Percentiles rank a stretch among this genome's conserved stretches.
Evolutionary conservation across 2,329 filamentous ascomycete genomes (phyloP).

Genomic region (Alternaria dauci): DNA sequence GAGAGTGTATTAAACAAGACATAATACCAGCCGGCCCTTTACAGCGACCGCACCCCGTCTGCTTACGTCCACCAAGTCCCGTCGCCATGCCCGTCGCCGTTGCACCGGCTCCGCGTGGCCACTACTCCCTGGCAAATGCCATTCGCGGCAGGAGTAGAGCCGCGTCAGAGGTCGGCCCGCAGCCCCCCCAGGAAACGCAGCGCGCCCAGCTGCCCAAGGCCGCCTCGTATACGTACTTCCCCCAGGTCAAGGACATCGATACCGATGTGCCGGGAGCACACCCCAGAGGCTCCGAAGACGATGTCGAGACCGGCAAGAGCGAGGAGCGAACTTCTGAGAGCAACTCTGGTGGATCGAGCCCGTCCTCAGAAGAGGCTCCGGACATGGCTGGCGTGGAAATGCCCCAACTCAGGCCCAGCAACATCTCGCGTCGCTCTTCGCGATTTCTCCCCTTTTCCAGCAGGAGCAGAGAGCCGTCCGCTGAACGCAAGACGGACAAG

Average conservation of each 20-base stretch:
- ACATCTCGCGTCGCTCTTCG: conserved; percentile 46
- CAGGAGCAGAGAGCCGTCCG: conserved; percentile 45
- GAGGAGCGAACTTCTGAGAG: conserved; percentile 48
- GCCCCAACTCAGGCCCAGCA: conserved; percentile 44
- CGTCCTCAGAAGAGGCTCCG: conserved; percentile 50
- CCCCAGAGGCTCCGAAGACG: conserved; percentile 45
- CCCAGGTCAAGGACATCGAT: conserved; percentile 48
- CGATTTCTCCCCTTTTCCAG: conserved; percentile 47
- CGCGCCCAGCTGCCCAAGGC: conserved; percentile 47
- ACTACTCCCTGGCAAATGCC: conserved; percentile 42
- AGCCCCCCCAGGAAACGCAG: conserved; percentile 34
- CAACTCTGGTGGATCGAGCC: conserved; percentile 57
- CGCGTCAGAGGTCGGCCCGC: conserved; percentile 42
- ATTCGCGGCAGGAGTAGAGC: conserved; percentile 43
- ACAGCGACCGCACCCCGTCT: conserved; percentile 6
- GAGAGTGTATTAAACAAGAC: conserved; percentile 4
- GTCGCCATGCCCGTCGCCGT: conserved; percentile 46
- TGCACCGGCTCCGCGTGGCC: conserved; percentile 40
- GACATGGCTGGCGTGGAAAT: conserved; percentile 39
- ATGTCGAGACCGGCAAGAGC: conserved; percentile 35
- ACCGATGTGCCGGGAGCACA: conserved; percentile 41
- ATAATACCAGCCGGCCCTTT: background rate
- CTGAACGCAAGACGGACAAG: conserved; percentile 40
- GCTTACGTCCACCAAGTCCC: conserved; percentile 1
- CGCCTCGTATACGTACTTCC: conserved; percentile 54